A percentile compares a stretch with the other conserved stretches of the same genome.
Evolutionary conservation across 208 protist species (phyloP).

Genomic region (Tritrichomonas foetus): DNA sequence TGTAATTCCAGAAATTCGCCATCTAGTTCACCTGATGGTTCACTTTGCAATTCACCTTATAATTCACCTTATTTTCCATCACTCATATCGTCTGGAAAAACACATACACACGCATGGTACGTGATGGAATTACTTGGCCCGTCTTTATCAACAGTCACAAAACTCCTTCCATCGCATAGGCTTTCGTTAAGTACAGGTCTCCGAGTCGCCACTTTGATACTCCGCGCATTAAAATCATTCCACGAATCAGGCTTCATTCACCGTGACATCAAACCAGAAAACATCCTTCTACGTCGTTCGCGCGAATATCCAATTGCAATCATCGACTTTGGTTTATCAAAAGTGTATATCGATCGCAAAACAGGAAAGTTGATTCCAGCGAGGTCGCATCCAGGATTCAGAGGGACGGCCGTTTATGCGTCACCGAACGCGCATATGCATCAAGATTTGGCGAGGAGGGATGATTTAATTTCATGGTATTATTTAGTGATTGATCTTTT

Average conservation of each 20-base stretch:
- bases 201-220: background rate
- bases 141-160: background rate
- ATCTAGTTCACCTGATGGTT: too few relatives aligned
- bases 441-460: background rate
- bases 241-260: slow-evolving; percentile 47
- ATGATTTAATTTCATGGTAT: slow-evolving; percentile 35
- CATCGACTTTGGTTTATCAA: slow-evolving; percentile 45
- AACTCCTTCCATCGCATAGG: background rate
- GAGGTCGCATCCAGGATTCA: background rate
- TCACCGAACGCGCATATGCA: slow-evolving; percentile 7
- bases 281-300: slow-evolving; percentile 24
- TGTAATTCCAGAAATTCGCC: too few relatives aligned
- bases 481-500: background rate
- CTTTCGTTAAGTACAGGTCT: background rate
- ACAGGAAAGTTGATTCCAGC: background rate
- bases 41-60: too few relatives aligned
- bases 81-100: background rate
- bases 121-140: slow-evolving; percentile 19
- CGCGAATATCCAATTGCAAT: slow-evolving; percentile 33
- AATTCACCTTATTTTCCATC: background rate
- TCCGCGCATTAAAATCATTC: background rate
- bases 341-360: background rate
- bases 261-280: slow-evolving; percentile 47
- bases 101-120: background rate
- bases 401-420: background rate